Conservation (phyloP, 2,329 filamentous ascomycete genomes). For the Moelleriella libera region DNA sequence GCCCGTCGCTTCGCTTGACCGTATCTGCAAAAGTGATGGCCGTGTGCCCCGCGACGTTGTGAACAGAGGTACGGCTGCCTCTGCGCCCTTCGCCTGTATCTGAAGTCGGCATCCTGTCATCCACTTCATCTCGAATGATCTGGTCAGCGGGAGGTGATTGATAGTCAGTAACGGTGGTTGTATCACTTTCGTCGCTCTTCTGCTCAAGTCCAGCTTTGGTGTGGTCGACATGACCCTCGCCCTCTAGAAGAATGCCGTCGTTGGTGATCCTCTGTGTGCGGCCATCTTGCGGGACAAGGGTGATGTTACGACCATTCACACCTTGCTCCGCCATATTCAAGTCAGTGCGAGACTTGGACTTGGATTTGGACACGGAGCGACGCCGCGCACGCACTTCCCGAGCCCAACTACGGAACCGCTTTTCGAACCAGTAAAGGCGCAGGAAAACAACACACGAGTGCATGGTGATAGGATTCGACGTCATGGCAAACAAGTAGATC, state of each 20-base stretch:
- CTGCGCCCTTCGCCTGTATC: neutral
- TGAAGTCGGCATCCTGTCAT: neutral
- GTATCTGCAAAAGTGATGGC: slow-evolving; percentile 56
- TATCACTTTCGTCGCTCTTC: slow-evolving; percentile 24
- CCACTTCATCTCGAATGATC: slow-evolving; percentile 1
- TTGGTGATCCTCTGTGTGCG: slow-evolving; percentile 44
- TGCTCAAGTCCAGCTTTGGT: slow-evolving; percentile 6
- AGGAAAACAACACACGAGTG: slow-evolving; percentile 81
- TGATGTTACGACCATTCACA: slow-evolving; percentile 52
- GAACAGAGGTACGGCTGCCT: slow-evolving; percentile 1
- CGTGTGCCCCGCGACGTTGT: slow-evolving; percentile 8
- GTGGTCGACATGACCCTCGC: slow-evolving; percentile 17
- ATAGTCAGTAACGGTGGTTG: slow-evolving; percentile 15
- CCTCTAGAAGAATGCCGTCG: slow-evolving; percentile 39
- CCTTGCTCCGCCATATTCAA: slow-evolving; percentile 40
- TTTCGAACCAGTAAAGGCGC: slow-evolving; percentile 95
- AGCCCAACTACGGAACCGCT: slow-evolving; percentile 77
- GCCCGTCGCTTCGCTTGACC: slow-evolving; percentile 43
- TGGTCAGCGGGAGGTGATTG: slow-evolving; percentile 1
- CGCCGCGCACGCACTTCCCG: slow-evolving; percentile 56
- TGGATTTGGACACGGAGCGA: slow-evolving; percentile 46
- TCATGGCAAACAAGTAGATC: slow-evolving; percentile 55
- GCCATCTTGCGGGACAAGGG: slow-evolving; percentile 45
- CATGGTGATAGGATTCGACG: slow-evolving; percentile 73
- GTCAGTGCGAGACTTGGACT: slow-evolving; percentile 33